These are phyloP conservation scores for Psophocarpus tetragonolobus DNA, from an alignment of 306 rosid species.

Conservation along the genomic window DNA sequence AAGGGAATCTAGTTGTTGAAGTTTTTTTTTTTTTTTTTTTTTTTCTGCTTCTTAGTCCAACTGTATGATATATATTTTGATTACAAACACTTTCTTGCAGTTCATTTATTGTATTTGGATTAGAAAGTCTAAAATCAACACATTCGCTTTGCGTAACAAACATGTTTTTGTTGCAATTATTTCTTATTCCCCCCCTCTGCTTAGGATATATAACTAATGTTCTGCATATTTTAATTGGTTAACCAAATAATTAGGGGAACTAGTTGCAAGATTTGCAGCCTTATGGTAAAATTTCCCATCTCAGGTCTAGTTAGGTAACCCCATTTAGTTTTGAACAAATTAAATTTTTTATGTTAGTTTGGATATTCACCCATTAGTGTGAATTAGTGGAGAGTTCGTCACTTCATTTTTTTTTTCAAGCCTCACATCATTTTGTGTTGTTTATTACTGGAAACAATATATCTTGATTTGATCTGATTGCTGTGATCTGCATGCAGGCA, in stretches of 20 bases:
- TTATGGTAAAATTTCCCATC: not conserved
- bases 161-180: not conserved
- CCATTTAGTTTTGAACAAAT: no score
- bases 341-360: not conserved
- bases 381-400: not conserved
- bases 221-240: conserved; percentile 1
- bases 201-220: not conserved
- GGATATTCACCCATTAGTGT: conserved; percentile 11
- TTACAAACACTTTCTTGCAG: not conserved
- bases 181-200: not conserved
- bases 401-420: conserved; percentile 11
- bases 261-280: not conserved
- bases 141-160: not conserved
- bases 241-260: conserved; percentile 1
- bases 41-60: not conserved
- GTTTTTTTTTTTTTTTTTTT: no score
- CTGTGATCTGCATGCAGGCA: conserved; percentile 53
- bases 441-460: no score
- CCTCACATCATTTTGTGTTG: no score
- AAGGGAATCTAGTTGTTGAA: conserved; percentile 17
- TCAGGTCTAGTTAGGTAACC: no score
- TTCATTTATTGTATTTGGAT: not conserved
- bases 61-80: not conserved
- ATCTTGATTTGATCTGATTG: conserved; percentile 26
- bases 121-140: conserved; percentile 17